Evolutionary conservation across 768 basidiomycete genomes (phyloP), one percentile per base, ranked within the genome.

Genomic region (Heimioporus sp.): DNA sequence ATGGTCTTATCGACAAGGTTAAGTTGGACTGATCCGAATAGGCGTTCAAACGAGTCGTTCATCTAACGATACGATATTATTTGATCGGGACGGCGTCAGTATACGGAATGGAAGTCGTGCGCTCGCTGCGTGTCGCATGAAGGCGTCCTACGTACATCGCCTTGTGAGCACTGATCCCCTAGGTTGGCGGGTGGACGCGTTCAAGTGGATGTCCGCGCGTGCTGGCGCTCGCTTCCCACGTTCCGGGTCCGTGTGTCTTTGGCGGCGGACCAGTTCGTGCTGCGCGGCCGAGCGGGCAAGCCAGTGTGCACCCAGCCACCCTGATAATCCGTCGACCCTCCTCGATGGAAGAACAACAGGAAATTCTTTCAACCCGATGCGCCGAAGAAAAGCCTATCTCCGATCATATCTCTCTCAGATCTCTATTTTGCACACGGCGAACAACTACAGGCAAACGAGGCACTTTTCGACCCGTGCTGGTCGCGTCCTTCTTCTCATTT

Each of bases 381-480:
- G 53, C 19, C 24, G 30, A 63, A 48, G 40, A 52, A 64, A 60
- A 66, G 61, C 60, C 53, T 60, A 66, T 68, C 58, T 56, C 64
- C 62, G 54, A 66, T 71, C 47, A 65, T 54, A 34, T 28, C 50
- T 53, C 20, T 63, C 62, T 45, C 57, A 54, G 24, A 24, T 28
- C 24, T 28, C 24, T 37, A 55, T 67, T 45, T 43, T 65, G 24
- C 82, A 86, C 67, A 82, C 80, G 30, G 75, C 80, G 9, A 60
- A 84, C 32, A 85, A 83, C 9, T 80, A 43, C 84, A 0, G 79
- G 82, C 80, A 59, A 63, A 74, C 72, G 21, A 24, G 36, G 43
- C 54, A 20, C 42, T 34, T 52, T 48, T 36, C 43, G 38, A 40
- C 28, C 49, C 37, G 31, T 42, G 37, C 30, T 47, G 10, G 39